These are phyloP conservation scores for Pyrenochaeta sp. DNA, from an alignment of 2,329 filamentous ascomycete genomes.

Conservation along the genomic window DNA sequence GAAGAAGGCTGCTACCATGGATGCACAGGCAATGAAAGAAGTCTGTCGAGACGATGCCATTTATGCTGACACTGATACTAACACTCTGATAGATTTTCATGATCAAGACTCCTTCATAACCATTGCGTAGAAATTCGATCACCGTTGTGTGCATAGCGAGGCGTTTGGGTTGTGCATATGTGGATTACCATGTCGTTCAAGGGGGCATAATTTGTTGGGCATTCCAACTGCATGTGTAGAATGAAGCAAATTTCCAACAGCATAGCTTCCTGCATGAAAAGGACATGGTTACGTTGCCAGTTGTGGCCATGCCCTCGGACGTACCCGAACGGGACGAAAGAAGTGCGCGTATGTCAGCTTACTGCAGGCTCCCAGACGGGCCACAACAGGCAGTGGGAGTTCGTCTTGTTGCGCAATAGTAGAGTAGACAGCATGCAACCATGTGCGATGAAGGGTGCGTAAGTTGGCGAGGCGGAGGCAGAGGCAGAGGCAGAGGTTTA, in stretches of 20 bases:
- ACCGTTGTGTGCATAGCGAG: conserved; percentile 40
- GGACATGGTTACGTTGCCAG: conserved; percentile 5
- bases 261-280: not conserved
- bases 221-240: not conserved
- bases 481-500: no score
- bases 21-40: conserved; percentile 85
- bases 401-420: conserved; percentile 14
- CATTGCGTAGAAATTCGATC: not conserved
- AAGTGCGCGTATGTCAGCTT: not conserved
- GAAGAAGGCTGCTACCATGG: conserved; percentile 83
- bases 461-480: conserved; percentile 9
- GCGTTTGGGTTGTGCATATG: conserved; percentile 29
- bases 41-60: conserved; percentile 54
- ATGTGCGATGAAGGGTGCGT: conserved; percentile 1
- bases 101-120: conserved; percentile 46
- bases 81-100: conserved; percentile 44
- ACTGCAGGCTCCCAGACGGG: not conserved
- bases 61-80: conserved; percentile 10
- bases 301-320: conserved; percentile 13
- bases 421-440: not conserved
- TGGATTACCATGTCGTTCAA: not conserved
- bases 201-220: not conserved
- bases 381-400: conserved; percentile 3
- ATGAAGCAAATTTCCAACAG: not conserved
- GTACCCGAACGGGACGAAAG: not conserved